Evolutionary conservation across 164 flowering plant genomes (phyloP).

Genomic region (Berberis vulgaris): DNA sequence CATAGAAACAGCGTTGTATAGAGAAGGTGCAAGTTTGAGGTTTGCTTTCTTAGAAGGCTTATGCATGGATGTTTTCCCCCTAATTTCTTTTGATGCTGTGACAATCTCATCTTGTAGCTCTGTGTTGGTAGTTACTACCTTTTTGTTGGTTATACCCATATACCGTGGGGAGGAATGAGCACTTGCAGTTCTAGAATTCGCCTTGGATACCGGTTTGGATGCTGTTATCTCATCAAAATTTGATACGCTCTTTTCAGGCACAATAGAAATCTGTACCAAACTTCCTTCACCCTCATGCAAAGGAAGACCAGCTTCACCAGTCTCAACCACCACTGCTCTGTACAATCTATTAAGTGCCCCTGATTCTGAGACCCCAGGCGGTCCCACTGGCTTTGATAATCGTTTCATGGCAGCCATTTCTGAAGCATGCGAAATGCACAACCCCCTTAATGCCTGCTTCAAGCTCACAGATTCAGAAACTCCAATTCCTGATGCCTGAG

Average conservation of each 20-base stretch:
- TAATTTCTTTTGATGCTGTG: constrained; percentile 2
- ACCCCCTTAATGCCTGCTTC: constrained; percentile 87
- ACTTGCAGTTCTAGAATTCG: constrained; percentile 17
- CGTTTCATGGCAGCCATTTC: constrained; percentile 89
- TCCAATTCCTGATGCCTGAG: constrained; percentile 56
- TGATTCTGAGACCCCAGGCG: constrained; percentile 41
- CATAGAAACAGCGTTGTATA: constrained; percentile 1
- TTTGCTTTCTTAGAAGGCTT: not conserved
- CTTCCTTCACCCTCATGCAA: constrained; percentile 34
- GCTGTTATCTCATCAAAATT: constrained; percentile 19
- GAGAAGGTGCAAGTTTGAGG: not conserved
- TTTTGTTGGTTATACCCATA: constrained; percentile 8
- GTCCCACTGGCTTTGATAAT: constrained; percentile 39
- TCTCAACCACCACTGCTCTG: constrained; percentile 49
- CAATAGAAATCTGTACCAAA: constrained; percentile 49
- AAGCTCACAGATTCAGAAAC: constrained; percentile 61
- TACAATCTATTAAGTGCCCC: constrained; percentile 51
- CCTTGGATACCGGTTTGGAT: constrained; percentile 11
- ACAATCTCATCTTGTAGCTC: constrained; percentile 16
- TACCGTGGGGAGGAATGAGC: constrained; percentile 15
- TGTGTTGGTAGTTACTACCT: constrained; percentile 11
- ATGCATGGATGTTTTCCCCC: not conserved
- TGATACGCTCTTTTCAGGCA: constrained; percentile 35
- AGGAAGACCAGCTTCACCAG: constrained; percentile 32
- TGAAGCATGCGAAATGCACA: constrained; percentile 87